Evolutionary conservation across 176 grass and related monocot genomes (phyloP).

Genomic region (Dactylis glomerata): DNA sequence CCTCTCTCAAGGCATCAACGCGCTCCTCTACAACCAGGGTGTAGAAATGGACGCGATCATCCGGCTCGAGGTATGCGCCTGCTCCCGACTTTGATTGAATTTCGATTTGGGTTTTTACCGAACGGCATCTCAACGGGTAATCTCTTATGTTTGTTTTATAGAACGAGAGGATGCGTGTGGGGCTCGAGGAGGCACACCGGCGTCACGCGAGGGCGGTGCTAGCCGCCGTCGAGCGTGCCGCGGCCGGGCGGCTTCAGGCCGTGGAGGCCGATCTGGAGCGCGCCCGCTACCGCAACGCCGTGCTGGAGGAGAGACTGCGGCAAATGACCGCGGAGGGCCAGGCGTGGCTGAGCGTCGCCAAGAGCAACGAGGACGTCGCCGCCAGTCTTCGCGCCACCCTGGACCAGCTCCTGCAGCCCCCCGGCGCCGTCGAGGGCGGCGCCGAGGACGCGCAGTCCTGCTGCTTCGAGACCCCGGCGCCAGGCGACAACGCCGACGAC

Average conservation of each 20-base stretch:
- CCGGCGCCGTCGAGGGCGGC: background rate
- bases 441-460: slow-evolving; percentile 18
- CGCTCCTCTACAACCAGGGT: too few relatives aligned
- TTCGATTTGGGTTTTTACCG: background rate
- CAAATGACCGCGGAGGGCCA: too few relatives aligned
- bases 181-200: slow-evolving; percentile 34
- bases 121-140: background rate
- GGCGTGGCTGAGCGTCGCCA: slow-evolving; percentile 54
- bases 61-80: too few relatives aligned
- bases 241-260: too few relatives aligned
- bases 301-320: slow-evolving; percentile 43
- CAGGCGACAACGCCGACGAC: background rate
- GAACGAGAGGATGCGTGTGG: slow-evolving; percentile 37
- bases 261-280: slow-evolving; percentile 43
- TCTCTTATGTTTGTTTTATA: background rate
- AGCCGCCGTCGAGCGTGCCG: background rate
- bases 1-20: too few relatives aligned
- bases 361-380: slow-evolving; percentile 44
- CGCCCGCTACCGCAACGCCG: slow-evolving; percentile 30
- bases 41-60: too few relatives aligned
- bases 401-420: slow-evolving; percentile 31
- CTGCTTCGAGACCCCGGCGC: slow-evolving; percentile 27
- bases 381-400: slow-evolving; percentile 34
- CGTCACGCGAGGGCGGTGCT: slow-evolving; percentile 21
- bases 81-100: too few relatives aligned